Evolutionary conservation across 257 asterid genomes (phyloP).

Genomic region (Primulina eburnea): DNA sequence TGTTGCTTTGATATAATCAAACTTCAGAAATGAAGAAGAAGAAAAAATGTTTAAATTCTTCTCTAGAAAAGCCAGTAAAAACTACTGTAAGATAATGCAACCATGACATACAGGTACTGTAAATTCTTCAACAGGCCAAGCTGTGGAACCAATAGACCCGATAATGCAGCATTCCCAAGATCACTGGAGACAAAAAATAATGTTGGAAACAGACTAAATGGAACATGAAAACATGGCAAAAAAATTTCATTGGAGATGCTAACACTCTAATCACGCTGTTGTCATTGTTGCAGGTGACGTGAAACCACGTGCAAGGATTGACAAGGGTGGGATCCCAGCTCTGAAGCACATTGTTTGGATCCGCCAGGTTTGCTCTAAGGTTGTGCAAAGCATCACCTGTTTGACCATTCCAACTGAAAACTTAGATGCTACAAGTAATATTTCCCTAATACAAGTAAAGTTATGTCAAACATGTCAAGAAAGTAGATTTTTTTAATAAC

Average conservation of each 20-base stretch:
- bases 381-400: constrained; percentile 94
- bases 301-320: constrained; percentile 99
- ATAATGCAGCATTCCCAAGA: constrained; percentile 95
- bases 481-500: not conserved
- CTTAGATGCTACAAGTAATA: constrained; percentile 20
- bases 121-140: constrained; percentile 89
- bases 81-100: not conserved
- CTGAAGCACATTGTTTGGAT: constrained; percentile 92
- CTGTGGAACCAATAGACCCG: constrained; percentile 91
- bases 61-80: not conserved
- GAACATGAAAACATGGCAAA: constrained; percentile 7
- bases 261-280: constrained; percentile 98
- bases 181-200: constrained; percentile 47
- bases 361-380: constrained; percentile 70
- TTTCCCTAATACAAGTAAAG: not conserved
- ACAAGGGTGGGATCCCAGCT: constrained; percentile 99
- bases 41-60: not conserved
- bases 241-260: constrained; percentile 28
- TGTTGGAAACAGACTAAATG: constrained; percentile 11
- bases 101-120: constrained; percentile 79
- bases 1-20: constrained; percentile 4
- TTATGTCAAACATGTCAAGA: not conserved
- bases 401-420: constrained; percentile 17
- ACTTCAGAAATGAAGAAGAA: not conserved
- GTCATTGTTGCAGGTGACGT: constrained; percentile 96